Percentiles rank a stretch among this genome's conserved stretches.
These are phyloP conservation scores for Torulaspora delbrueckii DNA, from an alignment of 805 yeast species.

Conservation along the genomic window DNA sequence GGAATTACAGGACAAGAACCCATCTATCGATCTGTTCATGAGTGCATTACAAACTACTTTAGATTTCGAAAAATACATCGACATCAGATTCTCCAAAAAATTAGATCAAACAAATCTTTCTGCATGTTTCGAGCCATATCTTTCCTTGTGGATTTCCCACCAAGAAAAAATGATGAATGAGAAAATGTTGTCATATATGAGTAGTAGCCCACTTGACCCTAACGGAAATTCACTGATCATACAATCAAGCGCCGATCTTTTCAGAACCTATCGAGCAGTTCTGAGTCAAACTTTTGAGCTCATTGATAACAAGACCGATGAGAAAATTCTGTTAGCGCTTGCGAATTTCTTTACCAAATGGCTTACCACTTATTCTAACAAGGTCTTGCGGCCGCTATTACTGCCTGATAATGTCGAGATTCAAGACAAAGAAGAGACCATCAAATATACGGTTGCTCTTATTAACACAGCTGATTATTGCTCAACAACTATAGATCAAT, in stretches of 20 bases:
- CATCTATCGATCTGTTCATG: slow-evolving; percentile 62
- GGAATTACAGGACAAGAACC: slow-evolving; percentile 37
- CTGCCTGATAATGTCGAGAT: slow-evolving; percentile 40
- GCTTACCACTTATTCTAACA: slow-evolving; percentile 53
- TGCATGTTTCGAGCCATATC: slow-evolving; percentile 76
- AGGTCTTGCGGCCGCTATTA: slow-evolving; percentile 46
- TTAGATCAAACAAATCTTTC: slow-evolving; percentile 46
- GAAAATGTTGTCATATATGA: slow-evolving; percentile 60
- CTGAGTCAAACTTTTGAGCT: slow-evolving; percentile 64
- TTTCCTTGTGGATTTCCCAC: slow-evolving; percentile 78
- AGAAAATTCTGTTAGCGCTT: slow-evolving; percentile 38
- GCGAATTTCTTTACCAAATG: slow-evolving; percentile 60
- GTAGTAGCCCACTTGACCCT: slow-evolving; percentile 50
- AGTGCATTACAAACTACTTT: slow-evolving; percentile 68
- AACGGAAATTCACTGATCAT: slow-evolving; percentile 60
- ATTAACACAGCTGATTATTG: slow-evolving; percentile 90
- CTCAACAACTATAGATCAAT: slow-evolving; percentile 67
- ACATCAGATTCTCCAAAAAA: slow-evolving; percentile 52
- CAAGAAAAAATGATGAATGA: slow-evolving; percentile 63
- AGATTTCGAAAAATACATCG: slow-evolving; percentile 75
- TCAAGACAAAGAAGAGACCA: slow-evolving; percentile 50
- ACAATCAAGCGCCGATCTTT: slow-evolving; percentile 82
- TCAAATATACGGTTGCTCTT: slow-evolving; percentile 62
- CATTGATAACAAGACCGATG: slow-evolving; percentile 33
- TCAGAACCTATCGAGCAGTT: slow-evolving; percentile 68